Evolutionary conservation across 2,329 filamentous ascomycete genomes (phyloP).

Genomic region (Paraphoma sp.): DNA sequence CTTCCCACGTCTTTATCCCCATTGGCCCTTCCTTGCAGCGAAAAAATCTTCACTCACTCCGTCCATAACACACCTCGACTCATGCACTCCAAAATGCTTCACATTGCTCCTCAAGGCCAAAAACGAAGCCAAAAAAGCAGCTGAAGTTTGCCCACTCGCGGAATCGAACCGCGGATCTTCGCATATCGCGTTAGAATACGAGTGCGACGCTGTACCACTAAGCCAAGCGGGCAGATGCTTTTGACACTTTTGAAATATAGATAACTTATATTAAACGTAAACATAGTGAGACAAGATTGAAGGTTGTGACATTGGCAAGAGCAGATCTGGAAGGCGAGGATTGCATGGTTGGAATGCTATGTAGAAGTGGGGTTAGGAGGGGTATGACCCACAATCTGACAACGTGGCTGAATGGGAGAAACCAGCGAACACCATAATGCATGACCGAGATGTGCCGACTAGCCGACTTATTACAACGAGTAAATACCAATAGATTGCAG

Average conservation of each 20-base stretch:
- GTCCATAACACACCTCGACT: neutral
- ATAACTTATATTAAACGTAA: neutral
- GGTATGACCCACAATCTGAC: neutral
- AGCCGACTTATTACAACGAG: no score
- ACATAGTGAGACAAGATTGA: neutral
- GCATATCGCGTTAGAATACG: slow-evolving; percentile 14
- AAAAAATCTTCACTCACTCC: neutral
- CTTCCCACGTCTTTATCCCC: no score
- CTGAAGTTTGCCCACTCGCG: slow-evolving; percentile 5
- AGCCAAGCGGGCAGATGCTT: slow-evolving; percentile 11
- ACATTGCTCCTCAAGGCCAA: neutral
- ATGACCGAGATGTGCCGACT: neutral
- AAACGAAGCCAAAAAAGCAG: neutral
- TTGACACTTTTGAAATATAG: neutral
- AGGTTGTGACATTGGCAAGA: neutral
- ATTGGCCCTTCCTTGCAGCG: no score
- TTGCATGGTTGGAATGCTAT: neutral
- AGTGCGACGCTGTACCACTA: slow-evolving; percentile 23
- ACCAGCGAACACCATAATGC: neutral
- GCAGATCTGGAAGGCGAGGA: neutral
- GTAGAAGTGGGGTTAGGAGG: neutral
- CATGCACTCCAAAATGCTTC: neutral
- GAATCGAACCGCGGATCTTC: slow-evolving; percentile 24
- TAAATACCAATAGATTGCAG: no score
- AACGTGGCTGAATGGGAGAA: neutral